These are phyloP conservation scores for Chaetomiaceae sp. DNA, from an alignment of 2,329 filamentous ascomycete species.

Conservation along the genomic window DNA sequence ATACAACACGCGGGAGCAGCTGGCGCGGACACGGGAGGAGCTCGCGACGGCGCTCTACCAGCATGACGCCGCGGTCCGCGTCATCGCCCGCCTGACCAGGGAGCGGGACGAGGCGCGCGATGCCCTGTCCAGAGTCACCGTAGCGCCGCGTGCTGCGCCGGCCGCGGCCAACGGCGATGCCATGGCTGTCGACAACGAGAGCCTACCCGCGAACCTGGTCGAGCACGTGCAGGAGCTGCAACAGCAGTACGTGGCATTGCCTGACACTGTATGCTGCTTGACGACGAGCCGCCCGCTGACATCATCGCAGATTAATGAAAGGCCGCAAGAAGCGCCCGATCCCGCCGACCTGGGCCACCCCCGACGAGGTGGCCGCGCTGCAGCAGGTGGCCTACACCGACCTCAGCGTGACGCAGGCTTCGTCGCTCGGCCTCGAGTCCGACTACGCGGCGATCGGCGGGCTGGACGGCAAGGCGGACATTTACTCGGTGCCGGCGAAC, in stretches of 20 bases:
- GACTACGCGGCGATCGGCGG: constrained; percentile 69
- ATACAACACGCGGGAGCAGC: constrained; percentile 82
- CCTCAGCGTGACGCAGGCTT: constrained; percentile 42
- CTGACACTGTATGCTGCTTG: too few relatives aligned
- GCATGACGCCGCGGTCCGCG: constrained; percentile 91
- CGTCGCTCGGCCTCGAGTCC: constrained; percentile 46
- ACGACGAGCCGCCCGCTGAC: constrained; percentile 11
- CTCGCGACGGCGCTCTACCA: constrained; percentile 91
- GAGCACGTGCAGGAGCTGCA: constrained; percentile 75
- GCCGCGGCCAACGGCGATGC: constrained; percentile 61
- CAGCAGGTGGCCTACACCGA: constrained; percentile 40
- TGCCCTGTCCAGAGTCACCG: constrained; percentile 77
- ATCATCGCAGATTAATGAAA: constrained; percentile 63
- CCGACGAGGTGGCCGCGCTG: constrained; percentile 58
- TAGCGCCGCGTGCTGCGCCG: constrained; percentile 51
- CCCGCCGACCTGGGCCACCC: constrained; percentile 76
- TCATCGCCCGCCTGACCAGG: constrained; percentile 83
- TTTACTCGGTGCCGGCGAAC: constrained; percentile 68
- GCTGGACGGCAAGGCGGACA: constrained; percentile 63
- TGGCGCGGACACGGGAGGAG: constrained; percentile 86
- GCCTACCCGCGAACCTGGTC: constrained; percentile 64
- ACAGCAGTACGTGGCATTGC: constrained; percentile 54
- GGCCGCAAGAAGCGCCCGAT: constrained; percentile 83
- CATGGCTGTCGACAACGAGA: constrained; percentile 86
- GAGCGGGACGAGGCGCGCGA: constrained; percentile 91